Conservation (phyloP, 2,329 filamentous ascomycete species). For the Phialocephala subalpina region DNA sequence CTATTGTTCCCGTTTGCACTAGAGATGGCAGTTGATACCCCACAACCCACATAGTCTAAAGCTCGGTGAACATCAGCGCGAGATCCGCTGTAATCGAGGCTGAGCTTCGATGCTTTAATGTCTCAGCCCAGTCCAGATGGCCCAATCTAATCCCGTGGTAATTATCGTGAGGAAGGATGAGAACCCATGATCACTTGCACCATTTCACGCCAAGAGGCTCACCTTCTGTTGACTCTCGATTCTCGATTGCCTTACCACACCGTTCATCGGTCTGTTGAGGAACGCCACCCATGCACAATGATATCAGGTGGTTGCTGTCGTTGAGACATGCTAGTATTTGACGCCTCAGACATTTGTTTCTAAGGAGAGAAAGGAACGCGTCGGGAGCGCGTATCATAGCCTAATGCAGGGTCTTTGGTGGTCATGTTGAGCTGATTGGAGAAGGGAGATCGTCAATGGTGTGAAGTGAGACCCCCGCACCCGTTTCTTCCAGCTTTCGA, state of each 20-base stretch:
- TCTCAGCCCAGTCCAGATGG: neutral
- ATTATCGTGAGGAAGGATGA: slow-evolving; percentile 2
- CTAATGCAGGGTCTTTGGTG: neutral
- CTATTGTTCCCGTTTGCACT: neutral
- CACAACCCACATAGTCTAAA: too few species aligned
- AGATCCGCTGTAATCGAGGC: neutral
- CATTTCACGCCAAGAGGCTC: neutral
- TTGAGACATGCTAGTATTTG: neutral
- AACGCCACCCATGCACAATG: slow-evolving; percentile 14
- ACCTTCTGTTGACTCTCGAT: neutral
- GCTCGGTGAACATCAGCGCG: too few species aligned
- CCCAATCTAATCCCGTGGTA: neutral
- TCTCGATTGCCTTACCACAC: neutral
- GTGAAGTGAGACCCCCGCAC: neutral
- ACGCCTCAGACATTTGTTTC: neutral
- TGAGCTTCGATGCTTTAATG: neutral
- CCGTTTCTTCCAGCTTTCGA: neutral
- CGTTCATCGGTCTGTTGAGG: neutral
- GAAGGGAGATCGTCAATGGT: neutral
- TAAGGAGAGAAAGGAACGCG: neutral
- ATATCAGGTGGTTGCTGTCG: neutral
- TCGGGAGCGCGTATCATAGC: neutral
- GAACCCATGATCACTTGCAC: neutral
- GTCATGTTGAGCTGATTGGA: slow-evolving; percentile 4
- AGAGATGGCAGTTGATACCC: neutral